Conservation (phyloP, 2,329 filamentous ascomycete species). For the Geosmithia morbida region DNA sequence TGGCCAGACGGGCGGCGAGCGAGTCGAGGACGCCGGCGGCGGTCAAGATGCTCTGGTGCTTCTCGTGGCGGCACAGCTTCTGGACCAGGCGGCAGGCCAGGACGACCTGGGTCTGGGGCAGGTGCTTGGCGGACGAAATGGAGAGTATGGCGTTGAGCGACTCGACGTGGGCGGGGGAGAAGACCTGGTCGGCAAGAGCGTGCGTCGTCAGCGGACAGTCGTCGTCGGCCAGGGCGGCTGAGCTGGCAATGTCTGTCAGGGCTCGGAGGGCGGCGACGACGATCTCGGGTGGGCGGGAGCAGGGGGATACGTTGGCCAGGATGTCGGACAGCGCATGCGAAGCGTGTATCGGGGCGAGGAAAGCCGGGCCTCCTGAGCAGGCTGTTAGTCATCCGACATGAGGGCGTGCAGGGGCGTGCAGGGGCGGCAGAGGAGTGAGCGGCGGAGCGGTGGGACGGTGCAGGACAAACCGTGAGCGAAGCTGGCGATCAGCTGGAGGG, state of each 20-base stretch:
- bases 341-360: slow-evolving; percentile 59
- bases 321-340: slow-evolving; percentile 55
- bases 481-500: slow-evolving; percentile 72
- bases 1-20: slow-evolving; percentile 59
- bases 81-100: slow-evolving; percentile 43
- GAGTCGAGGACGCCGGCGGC: slow-evolving; percentile 64
- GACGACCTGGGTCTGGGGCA: slow-evolving; percentile 45
- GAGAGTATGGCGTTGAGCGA: slow-evolving; percentile 52
- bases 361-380: slow-evolving; percentile 58
- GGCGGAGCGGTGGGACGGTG: no score
- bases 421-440: background rate
- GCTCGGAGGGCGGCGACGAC: slow-evolving; percentile 61
- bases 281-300: slow-evolving; percentile 48
- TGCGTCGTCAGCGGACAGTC: slow-evolving; percentile 30
- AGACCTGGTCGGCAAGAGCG: slow-evolving; percentile 49
- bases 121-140: slow-evolving; percentile 34
- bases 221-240: slow-evolving; percentile 40
- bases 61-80: slow-evolving; percentile 50
- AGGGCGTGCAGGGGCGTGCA: no score
- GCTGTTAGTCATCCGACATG: no score
- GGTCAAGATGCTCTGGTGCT: slow-evolving; percentile 57
- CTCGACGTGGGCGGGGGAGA: slow-evolving; percentile 44
- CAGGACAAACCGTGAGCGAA: slow-evolving; percentile 59
- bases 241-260: slow-evolving; percentile 56
- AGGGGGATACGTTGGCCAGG: slow-evolving; percentile 53